Percentiles rank a stretch among this genome's conserved stretches.
Evolutionary conservation across 2,329 filamentous ascomycete genomes (phyloP).

Genomic region (Alternaria arbusti): DNA sequence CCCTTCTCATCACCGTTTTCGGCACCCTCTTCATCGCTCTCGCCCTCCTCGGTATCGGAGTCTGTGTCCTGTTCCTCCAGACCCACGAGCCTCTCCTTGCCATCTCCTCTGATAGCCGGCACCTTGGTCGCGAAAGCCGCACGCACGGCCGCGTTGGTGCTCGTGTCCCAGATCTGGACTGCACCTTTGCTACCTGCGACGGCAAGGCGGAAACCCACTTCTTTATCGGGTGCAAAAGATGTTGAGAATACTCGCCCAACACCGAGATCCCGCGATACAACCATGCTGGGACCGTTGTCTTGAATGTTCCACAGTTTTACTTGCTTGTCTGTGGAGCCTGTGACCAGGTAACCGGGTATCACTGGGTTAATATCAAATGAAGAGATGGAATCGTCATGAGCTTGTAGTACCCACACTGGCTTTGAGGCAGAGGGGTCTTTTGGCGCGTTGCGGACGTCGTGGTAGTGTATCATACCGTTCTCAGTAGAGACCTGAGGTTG

Average conservation of each 20-base stretch:
- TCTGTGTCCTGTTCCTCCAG: constrained; percentile 71
- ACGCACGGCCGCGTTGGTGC: constrained; percentile 87
- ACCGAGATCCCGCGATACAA: constrained; percentile 88
- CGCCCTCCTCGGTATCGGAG: constrained; percentile 61
- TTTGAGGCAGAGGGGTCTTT: constrained; percentile 76
- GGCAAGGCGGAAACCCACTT: constrained; percentile 89
- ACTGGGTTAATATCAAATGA: constrained; percentile 90
- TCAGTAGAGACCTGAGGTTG: constrained; percentile 72
- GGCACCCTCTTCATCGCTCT: constrained; percentile 51
- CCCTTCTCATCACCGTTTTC: constrained; percentile 43
- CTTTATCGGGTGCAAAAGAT: constrained; percentile 84
- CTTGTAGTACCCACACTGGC: constrained; percentile 92
- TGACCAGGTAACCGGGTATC: constrained; percentile 91
- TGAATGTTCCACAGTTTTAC: constrained; percentile 97
- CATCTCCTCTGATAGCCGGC: constrained; percentile 64
- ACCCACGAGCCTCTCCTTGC: constrained; percentile 78
- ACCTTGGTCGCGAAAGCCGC: constrained; percentile 80
- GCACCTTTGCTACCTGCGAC: constrained; percentile 94
- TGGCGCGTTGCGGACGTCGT: constrained; percentile 81
- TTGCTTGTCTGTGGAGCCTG: constrained; percentile 90
- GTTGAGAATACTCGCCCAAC: constrained; percentile 95
- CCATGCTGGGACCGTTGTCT: constrained; percentile 81
- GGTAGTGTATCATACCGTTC: constrained; percentile 87
- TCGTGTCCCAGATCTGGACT: constrained; percentile 95
- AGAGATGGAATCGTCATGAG: constrained; percentile 90